phyloP scores from a whole-genome alignment of 345 rosid species.

The Rhizophora mangle region DNA sequence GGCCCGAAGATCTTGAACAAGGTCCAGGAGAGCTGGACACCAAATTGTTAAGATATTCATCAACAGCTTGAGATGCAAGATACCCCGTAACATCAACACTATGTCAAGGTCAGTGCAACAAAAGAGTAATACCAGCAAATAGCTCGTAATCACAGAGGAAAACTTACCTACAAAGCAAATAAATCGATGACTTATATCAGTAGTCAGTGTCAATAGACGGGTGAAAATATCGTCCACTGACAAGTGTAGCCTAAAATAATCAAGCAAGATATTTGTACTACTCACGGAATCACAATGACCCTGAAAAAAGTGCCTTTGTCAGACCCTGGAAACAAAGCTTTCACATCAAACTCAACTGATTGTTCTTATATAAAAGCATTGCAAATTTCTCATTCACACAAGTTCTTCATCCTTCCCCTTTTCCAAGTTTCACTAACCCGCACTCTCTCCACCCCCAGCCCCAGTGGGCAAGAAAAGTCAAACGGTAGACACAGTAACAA shows the following conservation, averaged over 20 bases:
- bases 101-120: slow-evolving; percentile 5
- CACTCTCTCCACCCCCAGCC: not conserved
- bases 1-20: slow-evolving; percentile 31
- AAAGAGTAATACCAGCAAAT: not conserved
- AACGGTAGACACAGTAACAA: not conserved
- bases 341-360: not conserved
- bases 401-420: not conserved
- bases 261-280: slow-evolving; percentile 20
- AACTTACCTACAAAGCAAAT: slow-evolving; percentile 49
- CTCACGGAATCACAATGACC: slow-evolving; percentile 29
- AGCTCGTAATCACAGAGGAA: slow-evolving; percentile 1
- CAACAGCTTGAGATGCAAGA: slow-evolving; percentile 45
- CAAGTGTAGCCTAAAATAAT: slow-evolving; percentile 32
- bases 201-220: slow-evolving; percentile 35
- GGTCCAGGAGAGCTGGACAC: slow-evolving; percentile 18
- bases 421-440: not conserved
- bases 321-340: slow-evolving; percentile 14
- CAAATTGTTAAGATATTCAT: slow-evolving; percentile 30
- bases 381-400: not conserved
- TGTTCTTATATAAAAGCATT: not conserved
- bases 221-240: slow-evolving; percentile 34
- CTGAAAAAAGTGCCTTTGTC: slow-evolving; percentile 31
- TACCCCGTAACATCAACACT: slow-evolving; percentile 39
- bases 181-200: slow-evolving; percentile 34
- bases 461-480: not conserved